A percentile compares a stretch with the other conserved stretches of the same genome.
phyloP scores from a whole-genome alignment of 1,284 basidiomycete species.

The Blastosporella zonata region DNA sequence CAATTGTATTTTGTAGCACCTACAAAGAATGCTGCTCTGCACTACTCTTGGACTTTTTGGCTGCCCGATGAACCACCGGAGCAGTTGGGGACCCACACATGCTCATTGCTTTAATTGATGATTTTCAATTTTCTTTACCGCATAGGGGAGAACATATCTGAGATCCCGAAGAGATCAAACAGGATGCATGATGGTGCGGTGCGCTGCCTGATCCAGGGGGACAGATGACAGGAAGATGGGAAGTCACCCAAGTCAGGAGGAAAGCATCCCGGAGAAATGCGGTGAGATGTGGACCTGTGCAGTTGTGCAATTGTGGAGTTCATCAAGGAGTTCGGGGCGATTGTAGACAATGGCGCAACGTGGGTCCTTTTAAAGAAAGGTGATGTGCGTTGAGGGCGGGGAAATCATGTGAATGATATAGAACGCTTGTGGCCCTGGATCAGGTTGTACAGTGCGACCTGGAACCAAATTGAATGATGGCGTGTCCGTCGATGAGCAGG shows the following conservation, averaged over 20 bases:
- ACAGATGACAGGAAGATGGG: background rate
- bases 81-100: background rate
- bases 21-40: background rate
- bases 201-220: background rate
- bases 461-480: background rate
- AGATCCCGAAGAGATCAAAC: background rate
- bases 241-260: background rate
- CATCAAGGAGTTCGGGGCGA: slow-evolving; percentile 6
- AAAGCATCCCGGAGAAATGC: background rate
- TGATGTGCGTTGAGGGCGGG: background rate
- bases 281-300: background rate
- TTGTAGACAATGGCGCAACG: background rate
- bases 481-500: background rate
- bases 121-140: background rate
- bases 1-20: slow-evolving; percentile 7
- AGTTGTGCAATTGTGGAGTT: background rate
- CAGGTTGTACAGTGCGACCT: no score
- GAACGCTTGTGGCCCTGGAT: background rate
- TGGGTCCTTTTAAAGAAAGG: no score
- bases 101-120: no score
- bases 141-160: background rate
- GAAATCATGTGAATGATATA: background rate
- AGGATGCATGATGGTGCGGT: background rate
- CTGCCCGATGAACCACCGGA: slow-evolving; percentile 2
- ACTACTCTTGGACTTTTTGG: background rate